A percentile compares a stretch with the other conserved stretches of the same genome.
These are phyloP conservation scores for Oryza glumipatula DNA, from an alignment of 176 grass and related monocot genomes.

Conservation along the genomic window DNA sequence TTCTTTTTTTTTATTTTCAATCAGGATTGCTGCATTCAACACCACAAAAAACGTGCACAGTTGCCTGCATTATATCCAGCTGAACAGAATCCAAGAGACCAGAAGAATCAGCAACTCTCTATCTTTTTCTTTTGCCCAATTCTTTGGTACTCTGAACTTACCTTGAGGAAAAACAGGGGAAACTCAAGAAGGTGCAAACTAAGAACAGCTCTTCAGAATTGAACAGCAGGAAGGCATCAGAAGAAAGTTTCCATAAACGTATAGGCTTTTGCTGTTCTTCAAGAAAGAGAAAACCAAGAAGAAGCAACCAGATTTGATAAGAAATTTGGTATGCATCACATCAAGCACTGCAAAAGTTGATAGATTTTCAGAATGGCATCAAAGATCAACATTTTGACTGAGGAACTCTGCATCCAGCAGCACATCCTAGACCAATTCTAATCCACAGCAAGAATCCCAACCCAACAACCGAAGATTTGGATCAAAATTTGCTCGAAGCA, in stretches of 20 bases:
- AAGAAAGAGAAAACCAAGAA: neutral
- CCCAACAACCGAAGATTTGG: neutral
- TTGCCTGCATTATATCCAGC: neutral
- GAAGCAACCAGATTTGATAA: neutral
- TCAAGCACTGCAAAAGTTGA: neutral
- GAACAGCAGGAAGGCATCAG: neutral
- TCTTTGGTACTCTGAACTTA: neutral
- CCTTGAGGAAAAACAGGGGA: neutral
- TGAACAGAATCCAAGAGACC: neutral
- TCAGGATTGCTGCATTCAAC: conserved; percentile 5
- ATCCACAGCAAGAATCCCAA: neutral
- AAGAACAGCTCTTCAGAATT: neutral
- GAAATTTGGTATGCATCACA: neutral
- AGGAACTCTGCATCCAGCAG: conserved; percentile 5
- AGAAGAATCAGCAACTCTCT: neutral
- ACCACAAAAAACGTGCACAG: neutral
- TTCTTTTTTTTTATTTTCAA: neutral
- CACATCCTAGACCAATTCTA: neutral
- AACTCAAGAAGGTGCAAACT: neutral
- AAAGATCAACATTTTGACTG: neutral
- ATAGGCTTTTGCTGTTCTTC: neutral
- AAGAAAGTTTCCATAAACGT: neutral
- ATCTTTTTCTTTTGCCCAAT: neutral
- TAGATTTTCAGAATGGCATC: neutral
- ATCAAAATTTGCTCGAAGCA: neutral